A percentile compares a stretch with the other conserved stretches of the same genome.
These are phyloP conservation scores for Rhizophagus sp. DNA, from an alignment of 192 early-diverging fungal species.

Conservation along the genomic window DNA sequence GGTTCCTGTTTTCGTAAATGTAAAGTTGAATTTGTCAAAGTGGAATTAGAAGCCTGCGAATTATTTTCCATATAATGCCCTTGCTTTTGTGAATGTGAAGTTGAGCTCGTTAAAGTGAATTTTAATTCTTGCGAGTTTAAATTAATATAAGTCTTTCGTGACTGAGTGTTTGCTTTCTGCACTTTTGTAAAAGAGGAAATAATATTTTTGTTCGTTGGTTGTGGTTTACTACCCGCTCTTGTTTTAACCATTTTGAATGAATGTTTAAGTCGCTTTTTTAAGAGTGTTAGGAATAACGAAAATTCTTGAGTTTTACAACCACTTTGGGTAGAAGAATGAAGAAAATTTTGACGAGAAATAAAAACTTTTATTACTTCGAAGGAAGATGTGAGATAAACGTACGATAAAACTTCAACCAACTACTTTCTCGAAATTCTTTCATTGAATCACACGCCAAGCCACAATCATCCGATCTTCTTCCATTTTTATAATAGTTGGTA, in stretches of 20 bases:
- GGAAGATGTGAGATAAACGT: background rate
- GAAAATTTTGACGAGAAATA: background rate
- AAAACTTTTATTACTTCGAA: background rate
- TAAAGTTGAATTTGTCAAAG: background rate
- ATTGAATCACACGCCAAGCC: background rate
- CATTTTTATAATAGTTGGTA: background rate
- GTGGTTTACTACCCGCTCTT: background rate
- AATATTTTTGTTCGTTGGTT: background rate
- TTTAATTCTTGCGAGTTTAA: background rate
- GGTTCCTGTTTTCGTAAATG: background rate
- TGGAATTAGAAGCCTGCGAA: background rate
- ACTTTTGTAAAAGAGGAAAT: background rate
- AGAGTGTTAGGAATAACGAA: background rate
- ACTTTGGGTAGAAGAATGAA: background rate
- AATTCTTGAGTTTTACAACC: background rate
- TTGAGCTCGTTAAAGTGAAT: background rate
- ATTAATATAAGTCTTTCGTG: background rate
- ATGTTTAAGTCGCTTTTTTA: background rate
- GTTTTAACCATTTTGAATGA: conserved; percentile 1
- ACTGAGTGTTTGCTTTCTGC: background rate
- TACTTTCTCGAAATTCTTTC: background rate
- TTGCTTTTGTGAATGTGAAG: background rate
- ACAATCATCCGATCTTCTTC: background rate
- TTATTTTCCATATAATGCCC: background rate
- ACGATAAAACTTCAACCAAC: background rate